These are phyloP conservation scores for Przewalskia tangutica DNA, from an alignment of 257 asterid genomes.

Conservation along the genomic window DNA sequence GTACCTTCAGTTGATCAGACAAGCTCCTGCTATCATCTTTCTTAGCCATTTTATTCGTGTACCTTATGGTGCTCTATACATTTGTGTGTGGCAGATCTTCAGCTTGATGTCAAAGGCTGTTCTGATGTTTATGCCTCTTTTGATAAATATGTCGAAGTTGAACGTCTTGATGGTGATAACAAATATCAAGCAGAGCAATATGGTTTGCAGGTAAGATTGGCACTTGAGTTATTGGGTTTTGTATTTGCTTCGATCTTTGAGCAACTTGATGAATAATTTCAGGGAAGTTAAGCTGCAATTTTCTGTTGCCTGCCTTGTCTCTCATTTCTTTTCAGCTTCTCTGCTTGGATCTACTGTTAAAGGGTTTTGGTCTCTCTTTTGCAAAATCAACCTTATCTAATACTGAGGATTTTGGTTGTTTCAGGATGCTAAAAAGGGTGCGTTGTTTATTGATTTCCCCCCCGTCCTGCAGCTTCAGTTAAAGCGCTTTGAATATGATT, in stretches of 20 bases:
- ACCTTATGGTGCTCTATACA: conserved; percentile 6
- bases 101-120: conserved; percentile 96
- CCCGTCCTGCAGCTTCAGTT: conserved; percentile 98
- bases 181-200: conserved; percentile 87
- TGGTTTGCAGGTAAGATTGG: conserved; percentile 88
- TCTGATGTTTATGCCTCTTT: conserved; percentile 93
- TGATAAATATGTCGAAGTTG: conserved; percentile 96
- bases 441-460: conserved; percentile 85
- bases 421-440: conserved; percentile 98
- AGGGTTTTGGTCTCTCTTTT: neutral
- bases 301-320: neutral
- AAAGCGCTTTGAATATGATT: conserved; percentile 95
- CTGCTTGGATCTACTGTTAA: neutral
- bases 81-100: conserved; percentile 62
- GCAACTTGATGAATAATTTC: too few relatives aligned
- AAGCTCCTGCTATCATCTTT: conserved; percentile 7
- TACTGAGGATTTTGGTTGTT: conserved; percentile 10
- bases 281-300: too few relatives aligned
- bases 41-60: conserved; percentile 14
- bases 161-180: conserved; percentile 92
- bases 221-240: too few relatives aligned
- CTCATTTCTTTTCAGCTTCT: neutral
- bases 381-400: neutral
- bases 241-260: too few relatives aligned
- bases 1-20: conserved; percentile 25